Conservation (phyloP, 495 filamentous ascomycete genomes). For the Bryoglossum gracile region DNA sequence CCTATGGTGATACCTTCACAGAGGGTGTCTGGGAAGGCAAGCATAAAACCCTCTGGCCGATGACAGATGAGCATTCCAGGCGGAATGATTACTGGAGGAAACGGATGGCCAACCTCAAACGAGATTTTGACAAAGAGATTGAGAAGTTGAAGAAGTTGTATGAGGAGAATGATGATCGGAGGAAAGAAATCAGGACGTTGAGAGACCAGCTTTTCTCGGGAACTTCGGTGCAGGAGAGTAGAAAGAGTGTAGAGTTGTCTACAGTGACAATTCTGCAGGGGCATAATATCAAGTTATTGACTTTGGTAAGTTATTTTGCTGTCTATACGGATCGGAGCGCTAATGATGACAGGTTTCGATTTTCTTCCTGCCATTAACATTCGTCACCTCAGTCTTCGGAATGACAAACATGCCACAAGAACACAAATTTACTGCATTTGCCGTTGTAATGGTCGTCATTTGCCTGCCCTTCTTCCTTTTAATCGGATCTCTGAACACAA, state of each 20-base stretch:
- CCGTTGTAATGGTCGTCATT: constrained; percentile 30
- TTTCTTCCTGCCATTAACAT: constrained; percentile 41
- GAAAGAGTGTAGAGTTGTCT: constrained; percentile 28
- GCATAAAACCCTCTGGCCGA: constrained; percentile 33
- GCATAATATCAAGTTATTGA: constrained; percentile 42
- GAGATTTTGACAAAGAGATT: constrained; percentile 24
- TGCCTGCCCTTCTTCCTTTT: constrained; percentile 39
- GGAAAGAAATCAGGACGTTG: constrained; percentile 31
- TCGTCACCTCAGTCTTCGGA: constrained; percentile 39
- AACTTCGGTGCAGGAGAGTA: constrained; percentile 34
- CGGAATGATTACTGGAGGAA: constrained; percentile 26
- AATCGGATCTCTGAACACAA: constrained; percentile 35
- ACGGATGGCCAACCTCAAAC: constrained; percentile 21
- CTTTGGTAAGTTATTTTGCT: constrained; percentile 21
- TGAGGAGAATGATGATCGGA: constrained; percentile 21
- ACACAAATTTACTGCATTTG: constrained; percentile 29
- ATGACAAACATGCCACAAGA: constrained; percentile 37
- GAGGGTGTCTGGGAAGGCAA: constrained; percentile 44
- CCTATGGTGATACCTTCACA: constrained; percentile 42
- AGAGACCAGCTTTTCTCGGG: constrained; percentile 38
- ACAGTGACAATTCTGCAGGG: constrained; percentile 30
- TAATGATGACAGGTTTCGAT: constrained; percentile 30
- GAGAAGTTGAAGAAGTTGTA: constrained; percentile 18
- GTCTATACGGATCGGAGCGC: not conserved
- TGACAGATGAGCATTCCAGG: constrained; percentile 16